Evolutionary conservation across 345 rosid species (phyloP).

Genomic region (Ceriops decandra): DNA sequence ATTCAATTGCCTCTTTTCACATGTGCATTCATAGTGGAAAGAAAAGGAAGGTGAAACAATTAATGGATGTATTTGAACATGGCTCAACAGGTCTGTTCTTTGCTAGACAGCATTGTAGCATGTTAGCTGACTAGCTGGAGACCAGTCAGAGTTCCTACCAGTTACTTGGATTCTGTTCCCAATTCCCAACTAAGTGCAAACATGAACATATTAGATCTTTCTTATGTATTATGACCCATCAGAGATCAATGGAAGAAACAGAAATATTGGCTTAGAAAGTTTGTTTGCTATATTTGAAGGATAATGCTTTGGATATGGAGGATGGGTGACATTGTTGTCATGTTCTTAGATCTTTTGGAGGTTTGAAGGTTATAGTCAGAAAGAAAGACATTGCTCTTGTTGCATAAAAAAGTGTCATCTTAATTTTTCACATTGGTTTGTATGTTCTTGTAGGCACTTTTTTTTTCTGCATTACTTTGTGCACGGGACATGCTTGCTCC

Average conservation of each 20-base stretch:
- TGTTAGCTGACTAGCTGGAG: background rate
- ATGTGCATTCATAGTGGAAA: too few species aligned
- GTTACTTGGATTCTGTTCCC: background rate
- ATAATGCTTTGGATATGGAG: background rate
- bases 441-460: conserved; percentile 40
- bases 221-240: background rate
- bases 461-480: conserved; percentile 76
- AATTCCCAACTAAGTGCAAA: too few species aligned
- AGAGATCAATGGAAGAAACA: background rate
- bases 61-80: too few species aligned
- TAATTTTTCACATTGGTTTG: background rate
- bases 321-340: background rate
- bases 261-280: background rate
- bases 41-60: too few species aligned
- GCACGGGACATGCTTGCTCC: conserved; percentile 86
- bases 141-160: background rate
- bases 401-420: background rate
- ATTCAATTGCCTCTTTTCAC: too few species aligned
- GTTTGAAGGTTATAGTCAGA: background rate
- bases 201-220: background rate
- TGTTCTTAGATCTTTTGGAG: background rate
- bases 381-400: background rate
- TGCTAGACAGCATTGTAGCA: background rate
- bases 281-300: background rate
- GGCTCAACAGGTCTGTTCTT: background rate